Evolutionary conservation across 2,329 filamentous ascomycete species (phyloP), one percentile per base, ranked within the genome.

Genomic region (Pseudogymnoascus sp.): DNA sequence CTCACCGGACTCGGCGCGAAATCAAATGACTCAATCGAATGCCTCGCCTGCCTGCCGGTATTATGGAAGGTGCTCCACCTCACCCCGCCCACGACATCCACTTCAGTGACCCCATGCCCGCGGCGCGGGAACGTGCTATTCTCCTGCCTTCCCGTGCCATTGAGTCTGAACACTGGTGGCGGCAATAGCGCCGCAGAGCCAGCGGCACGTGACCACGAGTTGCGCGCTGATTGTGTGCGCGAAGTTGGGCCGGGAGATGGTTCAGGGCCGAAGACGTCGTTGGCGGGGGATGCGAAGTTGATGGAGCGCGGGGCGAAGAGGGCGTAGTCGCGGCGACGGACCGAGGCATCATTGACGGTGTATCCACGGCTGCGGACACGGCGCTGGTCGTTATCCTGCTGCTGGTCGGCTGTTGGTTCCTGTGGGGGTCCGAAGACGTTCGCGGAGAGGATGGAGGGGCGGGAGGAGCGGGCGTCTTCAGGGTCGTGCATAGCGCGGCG

Each of bases 331-430:
- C 41, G 41, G 12, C 41, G 5, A 22, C 41, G 41, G 5, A 25
- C 22, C 5, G 41, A 45, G 22, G 41, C 41, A 12, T 45, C 41
- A 12, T 45, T 45, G 11, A 45, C 41, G 5, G 41, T 72, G 59
- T 72, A 73, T 3, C 71, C 72, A 45, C 72, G 68, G 58, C 65
- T 71, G 61, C 71, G 66, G 7, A 72, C 71, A 41, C 68, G 71
- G 59, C 69, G 67, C 38, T 67, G 66, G 16, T 68, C 66, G 9
- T 16, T 28, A 16, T 45, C 41, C 5, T 45, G 22, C 6, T 42
- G 39, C 5, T 25, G 12, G 11, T n/a, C 41, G 22, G 19, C 41
- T 6, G n/a, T n/a, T 5, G 41, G 41, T 12, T 12, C 22, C 8
- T 69, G 28, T 7, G 67, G 66, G 16, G 64, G 67, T 3, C 69